These are phyloP conservation scores for Exidia glandulosa DNA, from an alignment of 768 basidiomycete species.

Conservation along the genomic window DNA sequence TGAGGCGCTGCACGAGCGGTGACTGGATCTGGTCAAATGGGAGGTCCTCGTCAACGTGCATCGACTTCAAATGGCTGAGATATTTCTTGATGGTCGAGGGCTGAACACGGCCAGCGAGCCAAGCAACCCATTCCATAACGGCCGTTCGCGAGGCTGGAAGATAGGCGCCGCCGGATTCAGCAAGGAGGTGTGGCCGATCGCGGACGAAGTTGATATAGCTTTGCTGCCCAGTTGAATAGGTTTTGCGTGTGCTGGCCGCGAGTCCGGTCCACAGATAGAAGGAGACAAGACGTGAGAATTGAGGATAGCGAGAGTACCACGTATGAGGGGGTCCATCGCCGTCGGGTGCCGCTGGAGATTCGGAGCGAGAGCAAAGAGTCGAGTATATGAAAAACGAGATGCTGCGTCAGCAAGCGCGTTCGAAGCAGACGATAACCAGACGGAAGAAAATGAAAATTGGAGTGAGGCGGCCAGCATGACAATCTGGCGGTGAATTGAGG, in stretches of 20 bases:
- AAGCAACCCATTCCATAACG: conserved; percentile 12
- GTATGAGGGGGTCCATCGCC: conserved; percentile 8
- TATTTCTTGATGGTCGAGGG: conserved; percentile 19
- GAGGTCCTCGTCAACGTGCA: conserved; percentile 22
- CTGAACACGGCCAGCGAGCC: conserved; percentile 9
- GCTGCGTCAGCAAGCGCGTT: conserved; percentile 12
- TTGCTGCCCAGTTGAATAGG: conserved; percentile 21
- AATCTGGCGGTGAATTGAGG: not conserved
- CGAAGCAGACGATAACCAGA: conserved; percentile 8
- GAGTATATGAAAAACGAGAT: conserved; percentile 12
- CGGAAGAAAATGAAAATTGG: conserved; percentile 8
- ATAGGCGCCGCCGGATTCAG: not conserved
- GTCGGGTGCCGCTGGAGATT: conserved; percentile 14
- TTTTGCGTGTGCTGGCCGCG: conserved; percentile 17
- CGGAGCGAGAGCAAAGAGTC: conserved; percentile 16
- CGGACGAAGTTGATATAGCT: conserved; percentile 19
- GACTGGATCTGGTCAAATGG: conserved; percentile 17
- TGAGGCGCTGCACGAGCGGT: conserved; percentile 16
- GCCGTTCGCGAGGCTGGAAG: conserved; percentile 4
- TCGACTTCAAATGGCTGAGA: conserved; percentile 11
- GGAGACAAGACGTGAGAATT: conserved; percentile 6
- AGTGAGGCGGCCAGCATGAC: conserved; percentile 6
- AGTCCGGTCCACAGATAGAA: conserved; percentile 22
- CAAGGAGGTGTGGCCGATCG: not conserved
- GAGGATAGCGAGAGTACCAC: conserved; percentile 11